Conservation (phyloP, 2,329 filamentous ascomycete species). For the Dactylellina sp. region DNA sequence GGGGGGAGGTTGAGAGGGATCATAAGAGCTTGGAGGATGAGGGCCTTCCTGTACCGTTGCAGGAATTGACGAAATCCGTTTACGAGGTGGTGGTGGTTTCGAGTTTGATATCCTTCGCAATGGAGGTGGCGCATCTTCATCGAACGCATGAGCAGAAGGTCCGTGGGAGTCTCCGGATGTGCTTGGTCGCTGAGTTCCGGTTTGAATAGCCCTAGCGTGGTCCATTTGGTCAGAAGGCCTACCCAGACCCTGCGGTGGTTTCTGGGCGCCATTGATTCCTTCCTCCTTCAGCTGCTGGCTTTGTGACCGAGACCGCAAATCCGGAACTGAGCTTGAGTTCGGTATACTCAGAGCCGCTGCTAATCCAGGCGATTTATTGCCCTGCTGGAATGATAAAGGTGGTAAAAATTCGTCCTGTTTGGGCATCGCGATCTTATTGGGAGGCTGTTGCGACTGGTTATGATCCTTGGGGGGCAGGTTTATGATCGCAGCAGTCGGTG, state of each 20-base stretch:
- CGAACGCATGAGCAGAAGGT: conserved; percentile 17
- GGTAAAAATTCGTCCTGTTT: conserved; percentile 49
- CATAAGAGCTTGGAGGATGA: conserved; percentile 21
- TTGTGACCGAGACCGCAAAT: conserved; percentile 25
- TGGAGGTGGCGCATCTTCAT: conserved; percentile 50
- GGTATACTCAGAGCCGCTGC: conserved; percentile 33
- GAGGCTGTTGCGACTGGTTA: conserved; percentile 31
- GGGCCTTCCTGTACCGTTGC: conserved; percentile 35
- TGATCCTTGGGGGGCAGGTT: conserved; percentile 12
- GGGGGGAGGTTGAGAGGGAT: conserved; percentile 22
- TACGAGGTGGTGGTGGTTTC: conserved; percentile 43
- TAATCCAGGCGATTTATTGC: conserved; percentile 45
- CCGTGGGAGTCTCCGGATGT: conserved; percentile 29
- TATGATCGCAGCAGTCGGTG: conserved; percentile 4
- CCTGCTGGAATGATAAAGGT: conserved; percentile 47
- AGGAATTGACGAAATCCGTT: conserved; percentile 40
- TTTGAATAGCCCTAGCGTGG: neutral
- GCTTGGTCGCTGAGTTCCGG: conserved; percentile 12
- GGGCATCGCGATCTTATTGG: conserved; percentile 21
- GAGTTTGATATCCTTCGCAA: conserved; percentile 53
- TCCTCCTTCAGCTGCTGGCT: conserved; percentile 37
- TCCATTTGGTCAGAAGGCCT: neutral
- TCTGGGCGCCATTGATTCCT: conserved; percentile 4
- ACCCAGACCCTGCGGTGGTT: conserved; percentile 8
- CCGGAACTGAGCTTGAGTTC: conserved; percentile 35